Evolutionary conservation across 164 flowering plant species (phyloP), one percentile per base, ranked within the genome.

Genomic region (Annona cherimola): DNA sequence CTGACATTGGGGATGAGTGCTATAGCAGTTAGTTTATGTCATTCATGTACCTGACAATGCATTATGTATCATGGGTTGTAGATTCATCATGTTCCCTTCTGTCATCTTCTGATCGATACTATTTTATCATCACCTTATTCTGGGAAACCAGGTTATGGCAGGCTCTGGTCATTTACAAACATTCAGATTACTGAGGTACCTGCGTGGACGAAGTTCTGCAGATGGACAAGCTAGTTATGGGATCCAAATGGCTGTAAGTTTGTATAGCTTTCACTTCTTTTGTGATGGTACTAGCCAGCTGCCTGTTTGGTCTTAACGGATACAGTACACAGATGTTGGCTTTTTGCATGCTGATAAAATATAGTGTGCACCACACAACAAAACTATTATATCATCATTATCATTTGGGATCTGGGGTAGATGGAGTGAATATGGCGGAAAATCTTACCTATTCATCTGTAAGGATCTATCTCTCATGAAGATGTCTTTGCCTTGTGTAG

Each of bases 161-260:
- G 98, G 99, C 73, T 93, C 99, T 63, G 99, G 99, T 61, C 88
- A 92, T 81, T 77, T 96, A 69, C 89, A 85, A 78, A 91, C 92
- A 14, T 86, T 93, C 73, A 85, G 88, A 60, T 83, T 96, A 35
- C 79, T 96, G 77, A 89, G 86, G 79, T 96, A 80, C 79, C 90
- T 93, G 19, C 92, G 96, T 7, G 75, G 78, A 73, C 86, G 98
- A 72, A 90, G 80, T 63, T 81, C 90, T 72, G 79, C 86, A 4
- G 99, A 96, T 83, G 98, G 91, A 12, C 91, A 90, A 82, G 81
- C 85, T 70, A 89, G 74, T 81, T 93, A 84, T 80, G 98, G 98
- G 20, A 82, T 81, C 67, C 99, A 96, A 81, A 88, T 92, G 93
- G 92, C 97, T 60, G 99, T 96, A 85, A 84, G 94, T 81, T 78